Conservation (phyloP, 495 filamentous ascomycete genomes). For the Astrothelium subdiscretum region DNA sequence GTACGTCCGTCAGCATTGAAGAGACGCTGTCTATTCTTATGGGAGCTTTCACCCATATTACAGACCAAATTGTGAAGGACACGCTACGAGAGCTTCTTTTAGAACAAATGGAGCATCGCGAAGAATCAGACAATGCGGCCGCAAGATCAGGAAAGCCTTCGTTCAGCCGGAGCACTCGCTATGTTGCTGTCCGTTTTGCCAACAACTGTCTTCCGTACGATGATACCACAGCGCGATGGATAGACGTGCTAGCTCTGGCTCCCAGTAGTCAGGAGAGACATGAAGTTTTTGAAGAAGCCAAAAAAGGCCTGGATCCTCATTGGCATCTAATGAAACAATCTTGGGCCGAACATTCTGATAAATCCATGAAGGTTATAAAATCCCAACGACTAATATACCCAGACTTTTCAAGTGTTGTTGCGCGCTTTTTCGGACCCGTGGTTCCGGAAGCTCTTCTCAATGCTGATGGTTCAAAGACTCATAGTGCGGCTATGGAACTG, state of each 20-base stretch:
- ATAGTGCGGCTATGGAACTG: background rate
- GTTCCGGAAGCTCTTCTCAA: conserved; percentile 24
- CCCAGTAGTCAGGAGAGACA: conserved; percentile 51
- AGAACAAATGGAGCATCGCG: conserved; percentile 22
- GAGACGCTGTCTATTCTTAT: conserved; percentile 73
- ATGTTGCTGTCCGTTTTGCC: conserved; percentile 76
- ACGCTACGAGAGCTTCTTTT: conserved; percentile 37
- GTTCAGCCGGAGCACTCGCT: conserved; percentile 50
- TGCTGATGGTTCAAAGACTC: background rate
- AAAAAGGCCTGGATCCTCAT: conserved; percentile 73
- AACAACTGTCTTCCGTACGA: conserved; percentile 77
- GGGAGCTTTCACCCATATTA: conserved; percentile 40
- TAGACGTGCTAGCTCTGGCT: conserved; percentile 69
- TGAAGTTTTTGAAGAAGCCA: conserved; percentile 82
- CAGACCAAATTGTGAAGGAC: conserved; percentile 32
- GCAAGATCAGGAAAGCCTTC: conserved; percentile 3
- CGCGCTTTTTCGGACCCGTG: background rate
- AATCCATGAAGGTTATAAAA: conserved; percentile 23
- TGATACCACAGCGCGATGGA: conserved; percentile 74
- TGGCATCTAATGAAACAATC: conserved; percentile 51
- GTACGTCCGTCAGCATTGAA: conserved; percentile 76
- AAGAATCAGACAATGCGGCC: conserved; percentile 11
- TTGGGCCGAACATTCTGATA: conserved; percentile 28
- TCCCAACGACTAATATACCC: conserved; percentile 33
- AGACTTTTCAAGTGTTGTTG: background rate